Base-by-base conservation (phyloP, 306 rosid species). In the Hippophae gyantsensis region DNA sequence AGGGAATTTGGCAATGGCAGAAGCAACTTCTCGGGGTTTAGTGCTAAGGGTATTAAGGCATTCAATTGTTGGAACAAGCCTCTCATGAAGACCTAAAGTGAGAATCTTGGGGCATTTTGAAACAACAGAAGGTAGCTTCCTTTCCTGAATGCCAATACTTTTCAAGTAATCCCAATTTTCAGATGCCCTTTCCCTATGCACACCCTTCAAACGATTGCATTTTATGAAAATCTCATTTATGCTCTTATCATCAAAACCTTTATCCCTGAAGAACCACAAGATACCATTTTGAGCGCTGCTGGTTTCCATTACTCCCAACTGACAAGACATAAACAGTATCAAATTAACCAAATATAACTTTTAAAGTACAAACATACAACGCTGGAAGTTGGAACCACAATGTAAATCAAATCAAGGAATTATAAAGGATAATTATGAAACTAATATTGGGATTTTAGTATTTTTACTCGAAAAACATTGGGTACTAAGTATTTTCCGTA, bases 221-320 rank as follows among this genome's bases (percentile, higher is more conserved):
- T 75, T 88, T 55, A 49, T 78, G 62, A 92, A 74, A 81, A 87
- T 83, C 38, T 77, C 86, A 46, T 77, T 60, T n/a, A 83, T 82
- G 52, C 74, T 79, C 72, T 65, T 78, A 45, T 87, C 98, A 71
- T 87, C 98, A 72, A 92, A 92, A 43, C 95, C 98, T 66, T 74
- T 83, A 47, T 87, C 89, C 79, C 86, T 78, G 64, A 85, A 92
- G 84, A 92, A 92, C 98, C 95, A 87, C 82, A 83, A 79, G 74
- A 92, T 74, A 52, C 69, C 82, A 76, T 75, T 82, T 52, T 74
- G 71, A 69, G 74, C 61, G 75, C 67, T 72, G 61, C 81, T 65
- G 54, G 71, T 63, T 76, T 85, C 86, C 86, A 77, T 81, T 23
- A 18, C 9, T 12, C 61, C 61, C 52, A 80, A 32, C 80, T 71